Evolutionary conservation across 1,284 basidiomycete genomes (phyloP), one percentile per base, ranked within the genome.

Genomic region (Ceratobasidium papillatum): DNA sequence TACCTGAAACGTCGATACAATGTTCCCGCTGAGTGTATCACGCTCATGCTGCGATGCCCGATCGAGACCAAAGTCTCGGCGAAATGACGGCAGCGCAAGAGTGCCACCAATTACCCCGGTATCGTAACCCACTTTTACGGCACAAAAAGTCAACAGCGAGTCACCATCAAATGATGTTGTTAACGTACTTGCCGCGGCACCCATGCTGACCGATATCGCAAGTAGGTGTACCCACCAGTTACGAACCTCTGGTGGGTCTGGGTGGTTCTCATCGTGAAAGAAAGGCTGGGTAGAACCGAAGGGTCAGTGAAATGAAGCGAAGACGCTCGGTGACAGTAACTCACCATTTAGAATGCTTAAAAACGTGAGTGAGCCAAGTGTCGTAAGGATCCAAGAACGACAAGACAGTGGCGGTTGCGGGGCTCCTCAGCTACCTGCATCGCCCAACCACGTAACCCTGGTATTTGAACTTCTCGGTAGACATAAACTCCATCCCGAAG

Each of bases 1-100:
- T 19, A 71, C 68, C 41, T 71, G 68, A 43, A 82, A 84, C 17
- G 80, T 79, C n/a, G 82, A 80, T 9, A 83, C 83, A 19, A 84
- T 77, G 77, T 84, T 83, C n/a, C 81, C 79, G 62, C 78, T 80
- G 25, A 76, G 78, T 11, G 74, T 76, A 49, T 77, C 66, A 25
- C 73, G 75, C 11, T 77, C 75, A 1, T 72, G 77, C 30, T 77
- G 78, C 14, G 78, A 76, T 22, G 78, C 76, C 19, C 62, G 66
- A 58, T 61, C 66, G 32, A 79, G 76, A 12, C 77, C 77, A 52
- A 82, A 82, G 30, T 78, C 77, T n/a, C 77, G 76, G 9, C 74
- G 75, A 76, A 82, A 82, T 1, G 79, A 79, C 1, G 80, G 79
- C 2, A 82, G 77, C 1, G 79, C 78, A 22, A 82, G 77, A 0